Evolutionary conservation across 768 basidiomycete species (phyloP), one percentile per base, ranked within the genome.

Genomic region (Scleroderma citrinum): DNA sequence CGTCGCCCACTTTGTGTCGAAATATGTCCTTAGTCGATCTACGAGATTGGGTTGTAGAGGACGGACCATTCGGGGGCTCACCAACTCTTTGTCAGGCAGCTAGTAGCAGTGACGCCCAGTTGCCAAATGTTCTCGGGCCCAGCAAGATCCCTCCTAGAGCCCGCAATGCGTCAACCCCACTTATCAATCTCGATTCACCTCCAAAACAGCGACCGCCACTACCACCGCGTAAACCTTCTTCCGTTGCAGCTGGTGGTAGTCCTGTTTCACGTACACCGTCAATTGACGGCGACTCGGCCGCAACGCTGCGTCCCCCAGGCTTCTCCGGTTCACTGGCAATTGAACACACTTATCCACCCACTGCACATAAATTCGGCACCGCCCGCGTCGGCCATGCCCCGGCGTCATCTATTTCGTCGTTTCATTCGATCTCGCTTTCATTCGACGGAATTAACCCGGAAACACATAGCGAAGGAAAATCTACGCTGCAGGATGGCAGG

Each of bases 351-450:
- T 81, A 83, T 57, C 81, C 82, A 16, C 60, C 66, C 64, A 50
- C 69, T 67, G 54, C 63, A 29, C 65, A 62, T 54, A 62, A 64
- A 17, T 73, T 68, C 45, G 63, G 70, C 14, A 57, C 59, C 36
- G 56, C 54, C 51, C 63, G 60, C 36, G 52, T 65, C 16, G 70
- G 73, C 36, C 86, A 89, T 60, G 76, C 70, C 5, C 76, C 78
- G 5, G 76, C 76, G 3, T 86, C 85, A 1, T 90, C 87, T 42
- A 76, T 87, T 34, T 89, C 87, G 3, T 90, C 87, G 24, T 88
- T 91, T 53, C 86, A 88, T 57, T 88, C 87, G 2, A 84, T 90
- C 21, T 90, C 87, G 2, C 74, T 90, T 16, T 89, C 87, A 1
- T 85, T 83, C 7, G 82, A 83, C 53, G 62, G 71, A 68, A 69